Evolutionary conservation across 176 grass and related monocot genomes (phyloP).

Genomic region (Oryza glaberrima): DNA sequence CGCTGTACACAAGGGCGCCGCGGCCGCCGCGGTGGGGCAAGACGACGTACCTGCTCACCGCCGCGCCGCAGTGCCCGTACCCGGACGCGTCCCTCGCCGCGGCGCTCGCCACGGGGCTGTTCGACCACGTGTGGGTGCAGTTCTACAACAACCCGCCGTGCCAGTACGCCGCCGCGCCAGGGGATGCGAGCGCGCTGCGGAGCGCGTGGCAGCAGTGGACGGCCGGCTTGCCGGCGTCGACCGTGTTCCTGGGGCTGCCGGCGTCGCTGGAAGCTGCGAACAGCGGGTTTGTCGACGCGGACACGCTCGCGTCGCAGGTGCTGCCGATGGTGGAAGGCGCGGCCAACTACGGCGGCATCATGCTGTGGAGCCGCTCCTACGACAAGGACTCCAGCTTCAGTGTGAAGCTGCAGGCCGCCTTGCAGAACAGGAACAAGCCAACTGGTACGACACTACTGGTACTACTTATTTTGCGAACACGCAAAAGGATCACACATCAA

Average conservation of each 20-base stretch:
- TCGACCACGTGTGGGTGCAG: constrained; percentile 41
- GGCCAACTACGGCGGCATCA: constrained; percentile 60
- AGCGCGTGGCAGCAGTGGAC: constrained; percentile 55
- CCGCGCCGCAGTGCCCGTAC: constrained; percentile 62
- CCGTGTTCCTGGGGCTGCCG: constrained; percentile 63
- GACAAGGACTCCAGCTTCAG: constrained; percentile 54
- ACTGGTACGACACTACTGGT: background rate
- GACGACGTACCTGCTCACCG: constrained; percentile 45
- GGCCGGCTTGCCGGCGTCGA: constrained; percentile 17
- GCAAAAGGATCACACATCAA: too few relatives aligned
- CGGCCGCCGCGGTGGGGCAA: background rate
- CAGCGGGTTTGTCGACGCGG: constrained; percentile 57
- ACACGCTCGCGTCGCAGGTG: constrained; percentile 44
- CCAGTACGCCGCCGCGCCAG: constrained; percentile 34
- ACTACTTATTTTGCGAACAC: too few relatives aligned
- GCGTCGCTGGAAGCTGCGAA: constrained; percentile 49
- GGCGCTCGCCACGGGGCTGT: constrained; percentile 51
- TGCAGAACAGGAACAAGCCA: constrained; percentile 17
- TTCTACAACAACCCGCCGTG: constrained; percentile 62
- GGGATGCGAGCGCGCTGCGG: constrained; percentile 14
- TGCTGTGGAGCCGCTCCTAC: constrained; percentile 66
- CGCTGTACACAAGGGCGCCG: constrained; percentile 36
- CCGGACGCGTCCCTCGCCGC: constrained; percentile 34
- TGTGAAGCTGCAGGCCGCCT: constrained; percentile 38
- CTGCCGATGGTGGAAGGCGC: constrained; percentile 47